Conservation (phyloP, 2,329 filamentous ascomycete species). For the Allantophomopsis lycopodina region DNA sequence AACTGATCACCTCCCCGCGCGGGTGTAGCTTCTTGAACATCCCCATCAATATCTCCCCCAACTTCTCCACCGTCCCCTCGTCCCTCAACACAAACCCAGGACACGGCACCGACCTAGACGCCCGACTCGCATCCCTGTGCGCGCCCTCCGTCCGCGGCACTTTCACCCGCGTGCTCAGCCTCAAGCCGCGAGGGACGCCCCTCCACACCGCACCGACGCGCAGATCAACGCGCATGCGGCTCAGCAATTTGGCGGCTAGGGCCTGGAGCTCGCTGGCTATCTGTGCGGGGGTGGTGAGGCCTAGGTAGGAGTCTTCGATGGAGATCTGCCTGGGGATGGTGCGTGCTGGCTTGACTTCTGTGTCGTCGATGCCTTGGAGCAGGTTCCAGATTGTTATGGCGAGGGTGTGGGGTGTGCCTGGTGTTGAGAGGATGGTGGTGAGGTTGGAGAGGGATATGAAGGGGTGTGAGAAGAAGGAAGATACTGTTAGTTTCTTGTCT, state of each 20-base stretch:
- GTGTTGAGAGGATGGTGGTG: conserved; percentile 54
- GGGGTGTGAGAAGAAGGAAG: conserved; percentile 47
- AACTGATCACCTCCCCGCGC: conserved; percentile 44
- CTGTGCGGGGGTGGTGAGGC: conserved; percentile 48
- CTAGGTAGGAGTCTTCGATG: conserved; percentile 83
- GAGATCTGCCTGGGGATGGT: conserved; percentile 77
- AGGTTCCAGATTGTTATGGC: conserved; percentile 63
- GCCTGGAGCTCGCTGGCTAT: conserved; percentile 56
- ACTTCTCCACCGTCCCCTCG: conserved; percentile 46
- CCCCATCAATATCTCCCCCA: conserved; percentile 53
- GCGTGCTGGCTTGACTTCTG: conserved; percentile 57
- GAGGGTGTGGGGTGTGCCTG: conserved; percentile 57
- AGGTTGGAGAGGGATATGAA: conserved; percentile 50
- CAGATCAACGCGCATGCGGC: conserved; percentile 68
- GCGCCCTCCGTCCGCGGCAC: no score
- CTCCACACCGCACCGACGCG: no score
- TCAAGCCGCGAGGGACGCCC: no score
- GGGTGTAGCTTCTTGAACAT: conserved; percentile 66
- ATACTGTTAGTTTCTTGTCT: conserved; percentile 37
- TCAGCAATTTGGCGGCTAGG: conserved; percentile 56
- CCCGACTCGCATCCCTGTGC: no score
- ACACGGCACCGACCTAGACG: conserved; percentile 59
- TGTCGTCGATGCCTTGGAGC: conserved; percentile 67
- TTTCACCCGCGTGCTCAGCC: no score
- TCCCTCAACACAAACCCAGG: conserved; percentile 62